Evolutionary conservation across 2,329 filamentous ascomycete genomes (phyloP).

Genomic region (Ceratocystis cacaofunesta): DNA sequence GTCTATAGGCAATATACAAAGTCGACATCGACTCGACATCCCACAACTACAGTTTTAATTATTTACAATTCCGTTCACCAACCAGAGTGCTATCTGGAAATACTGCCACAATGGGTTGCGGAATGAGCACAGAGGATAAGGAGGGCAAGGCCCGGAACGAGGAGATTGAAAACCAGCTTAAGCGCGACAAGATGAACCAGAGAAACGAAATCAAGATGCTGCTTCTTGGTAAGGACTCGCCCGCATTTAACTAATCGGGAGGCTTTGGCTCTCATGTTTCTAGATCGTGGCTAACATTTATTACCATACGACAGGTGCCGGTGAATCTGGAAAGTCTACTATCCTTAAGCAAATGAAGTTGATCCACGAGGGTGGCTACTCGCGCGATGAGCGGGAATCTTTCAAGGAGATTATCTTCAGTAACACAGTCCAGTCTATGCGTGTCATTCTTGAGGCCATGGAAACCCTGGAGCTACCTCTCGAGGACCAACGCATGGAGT

Average conservation of each 20-base stretch:
- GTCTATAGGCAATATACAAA: background rate
- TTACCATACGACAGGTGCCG: slow-evolving; percentile 50
- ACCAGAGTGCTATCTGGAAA: slow-evolving; percentile 9
- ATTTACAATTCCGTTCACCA: background rate
- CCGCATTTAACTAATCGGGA: background rate
- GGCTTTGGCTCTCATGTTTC: background rate
- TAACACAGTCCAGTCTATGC: slow-evolving; percentile 56
- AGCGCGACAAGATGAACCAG: slow-evolving; percentile 96
- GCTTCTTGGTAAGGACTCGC: slow-evolving; percentile 56
- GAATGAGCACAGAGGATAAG: slow-evolving; percentile 99
- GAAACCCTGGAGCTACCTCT: slow-evolving; percentile 62
- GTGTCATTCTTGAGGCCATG: slow-evolving; percentile 54
- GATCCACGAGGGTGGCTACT: slow-evolving; percentile 97
- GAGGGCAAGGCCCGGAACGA: slow-evolving; percentile 99
- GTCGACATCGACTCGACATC: background rate
- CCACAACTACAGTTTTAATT: background rate
- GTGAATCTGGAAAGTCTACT: slow-evolving; percentile 86
- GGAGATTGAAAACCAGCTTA: slow-evolving; percentile 99
- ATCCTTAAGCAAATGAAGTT: slow-evolving; percentile 99
- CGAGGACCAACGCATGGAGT: slow-evolving; percentile 84
- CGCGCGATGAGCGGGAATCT: slow-evolving; percentile 63
- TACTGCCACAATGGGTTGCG: slow-evolving; percentile 77
- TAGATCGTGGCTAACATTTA: background rate
- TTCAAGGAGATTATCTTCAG: slow-evolving; percentile 60
- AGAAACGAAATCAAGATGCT: slow-evolving; percentile 99